Conservation (phyloP, 1,284 basidiomycete genomes). For the Pterula multifida region DNA sequence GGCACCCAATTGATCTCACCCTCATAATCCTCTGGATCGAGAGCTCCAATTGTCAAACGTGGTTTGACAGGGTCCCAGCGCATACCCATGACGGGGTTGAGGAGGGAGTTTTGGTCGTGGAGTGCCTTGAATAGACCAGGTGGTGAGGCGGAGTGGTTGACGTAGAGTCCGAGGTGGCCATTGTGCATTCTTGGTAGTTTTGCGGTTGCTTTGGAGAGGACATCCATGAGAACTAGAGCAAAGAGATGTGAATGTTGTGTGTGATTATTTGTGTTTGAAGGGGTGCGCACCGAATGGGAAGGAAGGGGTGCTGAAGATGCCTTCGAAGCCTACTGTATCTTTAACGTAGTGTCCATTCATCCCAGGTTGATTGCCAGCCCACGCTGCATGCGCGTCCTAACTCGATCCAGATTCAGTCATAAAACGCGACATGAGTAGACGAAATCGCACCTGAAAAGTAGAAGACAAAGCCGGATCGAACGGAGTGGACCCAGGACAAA, state of each 20-base stretch:
- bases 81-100: constrained; percentile 20
- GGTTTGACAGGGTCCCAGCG: constrained; percentile 18
- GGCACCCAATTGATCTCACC: constrained; percentile 20
- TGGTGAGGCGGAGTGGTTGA: constrained; percentile 10
- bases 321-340: constrained; percentile 14
- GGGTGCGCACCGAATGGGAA: constrained; percentile 11
- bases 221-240: background rate
- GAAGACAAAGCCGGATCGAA: constrained; percentile 16
- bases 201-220: background rate
- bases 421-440: background rate
- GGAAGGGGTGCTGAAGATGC: constrained; percentile 10
- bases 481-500: constrained; percentile 14
- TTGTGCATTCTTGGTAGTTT: constrained; percentile 11
- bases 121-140: constrained; percentile 14
- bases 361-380: background rate
- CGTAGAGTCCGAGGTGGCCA: constrained; percentile 16
- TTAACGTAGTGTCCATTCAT: constrained; percentile 4
- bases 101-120: constrained; percentile 13
- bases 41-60: constrained; percentile 19
- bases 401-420: background rate
- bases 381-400: background rate
- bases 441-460: constrained; percentile 13
- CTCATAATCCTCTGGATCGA: constrained; percentile 20
- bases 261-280: background rate
- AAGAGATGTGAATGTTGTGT: background rate